Base-by-base conservation (phyloP, 768 basidiomycete genomes). In the Zangia roseola region DNA sequence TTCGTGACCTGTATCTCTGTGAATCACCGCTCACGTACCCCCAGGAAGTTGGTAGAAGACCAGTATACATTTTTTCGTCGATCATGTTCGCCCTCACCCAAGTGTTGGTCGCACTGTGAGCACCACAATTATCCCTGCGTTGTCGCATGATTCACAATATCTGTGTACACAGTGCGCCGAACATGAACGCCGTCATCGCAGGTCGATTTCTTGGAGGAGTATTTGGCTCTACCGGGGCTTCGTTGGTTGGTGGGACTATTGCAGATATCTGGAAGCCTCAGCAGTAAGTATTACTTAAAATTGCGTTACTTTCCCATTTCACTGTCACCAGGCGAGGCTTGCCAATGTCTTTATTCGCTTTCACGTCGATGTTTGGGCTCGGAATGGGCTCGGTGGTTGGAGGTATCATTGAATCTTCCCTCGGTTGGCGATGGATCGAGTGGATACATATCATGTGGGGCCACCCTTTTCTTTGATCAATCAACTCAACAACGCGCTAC, bases 361-460 rank as follows among this genome's bases (percentile, higher is more conserved):
- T 83, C 10, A 66, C 71, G 2, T 82, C 82, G 0, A 56, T 90
- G 14, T 78, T 75, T 8, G 76, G 78, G 0, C 78, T 80, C 0
- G 86, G 82, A 0, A 36, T 90, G 2, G 89, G 84, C 6, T 81
- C 88, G 0, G 65, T 84, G 0, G 67, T 76, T 4, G 79, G 80
- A 23, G 84, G 83, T 9, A 85, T 82, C 76, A 74, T 88, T 28
- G 80, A 88, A 57, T 73, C 78, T 53, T 79, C 69, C 25, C 68
- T 90, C 6, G 74, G 74, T 52, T 91, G 89, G 88, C 71, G 88
- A 33, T 91, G 89, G 87, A 86, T 92, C 17, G 80, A 88, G 58
- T 91, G 88, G 88, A 74, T 90, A 12, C 80, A 83, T 50, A 67
- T 81, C 59, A 85, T 84, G 84, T 81, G 41, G 46, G 59, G 25